Conservation (phyloP, 441 rosid species). For the Heliophila coronopifolia region DNA sequence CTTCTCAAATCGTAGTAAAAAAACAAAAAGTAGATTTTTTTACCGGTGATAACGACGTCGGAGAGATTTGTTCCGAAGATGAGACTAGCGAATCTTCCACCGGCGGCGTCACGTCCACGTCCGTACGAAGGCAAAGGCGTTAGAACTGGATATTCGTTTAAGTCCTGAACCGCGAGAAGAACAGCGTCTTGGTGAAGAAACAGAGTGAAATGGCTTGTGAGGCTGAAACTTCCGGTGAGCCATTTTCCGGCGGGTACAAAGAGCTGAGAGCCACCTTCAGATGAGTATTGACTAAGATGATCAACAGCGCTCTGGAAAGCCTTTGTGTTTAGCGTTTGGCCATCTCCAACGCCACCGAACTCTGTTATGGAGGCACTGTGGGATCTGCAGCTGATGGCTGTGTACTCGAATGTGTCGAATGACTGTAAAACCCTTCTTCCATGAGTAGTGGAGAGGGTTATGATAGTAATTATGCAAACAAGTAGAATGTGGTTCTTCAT, state of each 20-base stretch:
- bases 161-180: slow-evolving; percentile 58
- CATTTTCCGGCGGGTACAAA: slow-evolving; percentile 58
- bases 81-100: slow-evolving; percentile 59
- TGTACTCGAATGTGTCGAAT: slow-evolving; percentile 44
- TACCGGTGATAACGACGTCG: slow-evolving; percentile 59
- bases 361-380: slow-evolving; percentile 59
- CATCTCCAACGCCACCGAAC: slow-evolving; percentile 63
- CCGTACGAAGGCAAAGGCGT: slow-evolving; percentile 66
- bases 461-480: slow-evolving; percentile 9
- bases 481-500: slow-evolving; percentile 28
- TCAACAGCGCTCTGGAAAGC: slow-evolving; percentile 50
- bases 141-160: slow-evolving; percentile 45
- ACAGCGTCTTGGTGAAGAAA: slow-evolving; percentile 58
- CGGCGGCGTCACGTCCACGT: slow-evolving; percentile 64
- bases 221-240: slow-evolving; percentile 63
- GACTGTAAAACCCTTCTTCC: slow-evolving; percentile 19
- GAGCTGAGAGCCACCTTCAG: slow-evolving; percentile 47
- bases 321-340: slow-evolving; percentile 49
- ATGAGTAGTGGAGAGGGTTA: slow-evolving; percentile 3
- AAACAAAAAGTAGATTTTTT: neutral
- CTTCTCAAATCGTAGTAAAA: no score
- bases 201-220: slow-evolving; percentile 60
- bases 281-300: slow-evolving; percentile 41
- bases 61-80: slow-evolving; percentile 62
- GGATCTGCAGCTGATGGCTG: slow-evolving; percentile 52